Conservation (phyloP, 2,329 filamentous ascomycete genomes). For the Emmonsiellopsis sp. region DNA sequence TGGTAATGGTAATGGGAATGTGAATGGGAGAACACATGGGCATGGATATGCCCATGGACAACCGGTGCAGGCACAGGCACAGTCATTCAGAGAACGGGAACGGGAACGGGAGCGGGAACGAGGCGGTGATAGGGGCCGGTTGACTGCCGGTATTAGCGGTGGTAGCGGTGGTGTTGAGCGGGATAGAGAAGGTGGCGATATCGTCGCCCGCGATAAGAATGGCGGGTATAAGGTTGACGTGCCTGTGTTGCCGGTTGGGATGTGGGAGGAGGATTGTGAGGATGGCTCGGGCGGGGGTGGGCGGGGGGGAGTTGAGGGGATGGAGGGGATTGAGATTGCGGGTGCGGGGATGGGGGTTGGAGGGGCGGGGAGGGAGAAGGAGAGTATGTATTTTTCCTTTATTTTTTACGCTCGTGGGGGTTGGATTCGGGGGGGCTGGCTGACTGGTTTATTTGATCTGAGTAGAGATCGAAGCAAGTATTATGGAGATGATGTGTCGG, state of each 20-base stretch:
- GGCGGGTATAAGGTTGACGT: slow-evolving; percentile 40
- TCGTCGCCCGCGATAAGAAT: slow-evolving; percentile 40
- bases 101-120: too few relatives aligned
- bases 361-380: slow-evolving; percentile 55
- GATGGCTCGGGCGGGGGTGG: slow-evolving; percentile 64
- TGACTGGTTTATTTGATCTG: slow-evolving; percentile 4
- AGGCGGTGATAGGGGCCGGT: too few relatives aligned
- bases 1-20: too few relatives aligned
- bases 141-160: too few relatives aligned
- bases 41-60: not conserved
- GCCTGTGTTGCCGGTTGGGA: slow-evolving; percentile 28
- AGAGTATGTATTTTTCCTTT: slow-evolving; percentile 20
- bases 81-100: not conserved
- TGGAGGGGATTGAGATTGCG: slow-evolving; percentile 86
- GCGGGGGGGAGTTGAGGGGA: slow-evolving; percentile 79
- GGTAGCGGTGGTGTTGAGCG: slow-evolving; percentile 13
- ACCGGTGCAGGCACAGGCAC: not conserved
- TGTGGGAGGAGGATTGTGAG: slow-evolving; percentile 29
- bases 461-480: slow-evolving; percentile 36
- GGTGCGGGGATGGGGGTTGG: slow-evolving; percentile 62
- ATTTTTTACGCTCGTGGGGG: not conserved
- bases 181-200: slow-evolving; percentile 27
- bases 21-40: not conserved
- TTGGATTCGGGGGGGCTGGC: not conserved
- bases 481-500: slow-evolving; percentile 33